A percentile compares a stretch with the other conserved stretches of the same genome.
These are phyloP conservation scores for Blastomyces gilchristii DNA, from an alignment of 2,329 filamentous ascomycete species.

Conservation along the genomic window DNA sequence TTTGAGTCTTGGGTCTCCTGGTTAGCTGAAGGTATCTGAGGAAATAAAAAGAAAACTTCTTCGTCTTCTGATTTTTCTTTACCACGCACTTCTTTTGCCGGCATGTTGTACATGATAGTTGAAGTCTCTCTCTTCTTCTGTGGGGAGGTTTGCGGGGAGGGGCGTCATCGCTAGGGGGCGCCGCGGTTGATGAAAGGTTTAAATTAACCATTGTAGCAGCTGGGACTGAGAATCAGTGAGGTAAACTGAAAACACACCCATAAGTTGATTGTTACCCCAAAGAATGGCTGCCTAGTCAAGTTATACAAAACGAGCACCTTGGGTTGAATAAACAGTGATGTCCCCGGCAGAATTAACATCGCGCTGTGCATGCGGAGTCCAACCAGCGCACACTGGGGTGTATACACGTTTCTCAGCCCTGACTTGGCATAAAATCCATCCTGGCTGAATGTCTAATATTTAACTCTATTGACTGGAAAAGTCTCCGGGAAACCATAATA, in stretches of 20 bases:
- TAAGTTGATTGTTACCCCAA: background rate
- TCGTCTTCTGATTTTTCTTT: background rate
- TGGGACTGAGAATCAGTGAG: background rate
- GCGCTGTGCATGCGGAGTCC: background rate
- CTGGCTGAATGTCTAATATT: background rate
- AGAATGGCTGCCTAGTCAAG: background rate
- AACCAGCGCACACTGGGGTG: background rate
- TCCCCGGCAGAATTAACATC: background rate
- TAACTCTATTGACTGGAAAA: background rate
- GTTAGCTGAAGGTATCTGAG: background rate
- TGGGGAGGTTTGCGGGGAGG: slow-evolving; percentile 10
- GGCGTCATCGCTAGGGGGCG: background rate
- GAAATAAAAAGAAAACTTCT: background rate
- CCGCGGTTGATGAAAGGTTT: background rate
- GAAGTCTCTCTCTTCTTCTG: slow-evolving; percentile 27
- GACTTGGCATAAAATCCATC: background rate
- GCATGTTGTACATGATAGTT: slow-evolving; percentile 30
- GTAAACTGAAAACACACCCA: background rate
- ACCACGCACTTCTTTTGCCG: slow-evolving; percentile 27
- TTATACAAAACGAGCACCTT: background rate
- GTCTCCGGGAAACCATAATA: background rate
- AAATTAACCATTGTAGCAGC: background rate
- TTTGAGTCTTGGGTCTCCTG: slow-evolving; percentile 35
- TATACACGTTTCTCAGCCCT: background rate
- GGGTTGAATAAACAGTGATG: background rate